These are phyloP conservation scores for Elsinoe arachidis DNA, from an alignment of 2,329 filamentous ascomycete species.

Conservation along the genomic window DNA sequence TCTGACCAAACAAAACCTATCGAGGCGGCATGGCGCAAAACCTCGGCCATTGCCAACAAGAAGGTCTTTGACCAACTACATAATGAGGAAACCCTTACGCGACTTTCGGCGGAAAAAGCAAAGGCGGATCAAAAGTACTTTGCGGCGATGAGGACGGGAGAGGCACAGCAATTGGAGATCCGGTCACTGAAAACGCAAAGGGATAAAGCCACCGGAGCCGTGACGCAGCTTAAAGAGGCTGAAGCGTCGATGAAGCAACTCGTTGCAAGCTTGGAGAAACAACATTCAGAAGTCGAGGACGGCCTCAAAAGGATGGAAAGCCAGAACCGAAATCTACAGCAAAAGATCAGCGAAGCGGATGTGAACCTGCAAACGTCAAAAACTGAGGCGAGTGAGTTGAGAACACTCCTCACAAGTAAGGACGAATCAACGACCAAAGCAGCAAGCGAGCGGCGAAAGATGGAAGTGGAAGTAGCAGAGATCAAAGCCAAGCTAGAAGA, in stretches of 20 bases:
- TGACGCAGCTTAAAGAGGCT: conserved; percentile 83
- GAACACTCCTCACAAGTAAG: conserved; percentile 63
- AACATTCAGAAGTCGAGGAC: conserved; percentile 73
- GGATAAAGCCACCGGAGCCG: conserved; percentile 84
- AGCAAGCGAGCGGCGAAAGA: conserved; percentile 50
- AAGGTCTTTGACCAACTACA: conserved; percentile 71
- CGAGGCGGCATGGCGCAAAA: conserved; percentile 84
- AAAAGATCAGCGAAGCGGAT: conserved; percentile 59
- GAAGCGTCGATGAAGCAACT: conserved; percentile 69
- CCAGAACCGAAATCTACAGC: conserved; percentile 69
- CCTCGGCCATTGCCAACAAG: conserved; percentile 72
- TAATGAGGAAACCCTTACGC: conserved; percentile 68
- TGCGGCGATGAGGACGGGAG: conserved; percentile 86
- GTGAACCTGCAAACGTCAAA: conserved; percentile 64
- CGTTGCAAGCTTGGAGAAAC: conserved; percentile 80
- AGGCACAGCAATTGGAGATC: conserved; percentile 73
- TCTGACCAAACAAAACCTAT: conserved; percentile 82
- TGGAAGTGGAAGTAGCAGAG: conserved; percentile 67
- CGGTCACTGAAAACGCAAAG: conserved; percentile 73
- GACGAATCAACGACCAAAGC: conserved; percentile 62
- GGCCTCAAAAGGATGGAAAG: conserved; percentile 60
- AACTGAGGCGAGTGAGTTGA: conserved; percentile 68
- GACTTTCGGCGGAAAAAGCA: conserved; percentile 76
- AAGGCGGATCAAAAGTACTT: conserved; percentile 99
- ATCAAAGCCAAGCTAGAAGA: conserved; percentile 69